Evolutionary conservation across 805 yeast genomes (phyloP), one percentile per base, ranked within the genome.

Genomic region (Wickerhamomyces queroliae): DNA sequence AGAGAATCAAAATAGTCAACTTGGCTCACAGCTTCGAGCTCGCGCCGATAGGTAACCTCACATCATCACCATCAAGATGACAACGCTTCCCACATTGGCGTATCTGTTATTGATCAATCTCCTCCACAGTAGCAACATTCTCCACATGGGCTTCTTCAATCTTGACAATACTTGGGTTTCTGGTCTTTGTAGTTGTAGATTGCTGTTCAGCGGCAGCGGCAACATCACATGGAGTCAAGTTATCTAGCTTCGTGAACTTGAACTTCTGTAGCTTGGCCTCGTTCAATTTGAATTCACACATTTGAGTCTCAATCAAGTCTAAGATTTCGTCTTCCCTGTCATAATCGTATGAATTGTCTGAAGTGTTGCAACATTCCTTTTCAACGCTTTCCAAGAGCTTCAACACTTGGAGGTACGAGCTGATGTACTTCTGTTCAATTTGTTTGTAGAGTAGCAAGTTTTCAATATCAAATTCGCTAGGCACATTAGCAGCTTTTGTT

Each of bases 251-350:
- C n/a, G n/a, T 8, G n/a, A 11, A 8, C 9, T 26, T 8, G 16
- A 26, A 7, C 15, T 16, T 16, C 20, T 7, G 13, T 16, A 38
- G 26, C 37, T 48, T 43, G 9, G 17, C 16, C 34, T 62, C 57
- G 43, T 56, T 45, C 40, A 47, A 30, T 32, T 45, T 50, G 29
- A 55, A 39, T 4, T 33, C 22, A 8, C 35, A 42, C 55, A 50
- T 53, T 10, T 47, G 48, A 9, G 35, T 34, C 15, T 44, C 49
- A 19, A 55, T 52, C 19, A 35, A 33, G 28, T 49, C 49, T 35
- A 55, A 36, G 6, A 55, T 47, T 35, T 50, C 49, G 39, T 49
- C 52, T 38, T 55, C 59, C 29, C 40, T 48, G 15, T 52, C 57
- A 35, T 52, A 55, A 37, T 55, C 56, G 26, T 55, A 55, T n/a